phyloP scores from a whole-genome alignment of 495 filamentous ascomycete species.

The Annulohypoxylon stygium region DNA sequence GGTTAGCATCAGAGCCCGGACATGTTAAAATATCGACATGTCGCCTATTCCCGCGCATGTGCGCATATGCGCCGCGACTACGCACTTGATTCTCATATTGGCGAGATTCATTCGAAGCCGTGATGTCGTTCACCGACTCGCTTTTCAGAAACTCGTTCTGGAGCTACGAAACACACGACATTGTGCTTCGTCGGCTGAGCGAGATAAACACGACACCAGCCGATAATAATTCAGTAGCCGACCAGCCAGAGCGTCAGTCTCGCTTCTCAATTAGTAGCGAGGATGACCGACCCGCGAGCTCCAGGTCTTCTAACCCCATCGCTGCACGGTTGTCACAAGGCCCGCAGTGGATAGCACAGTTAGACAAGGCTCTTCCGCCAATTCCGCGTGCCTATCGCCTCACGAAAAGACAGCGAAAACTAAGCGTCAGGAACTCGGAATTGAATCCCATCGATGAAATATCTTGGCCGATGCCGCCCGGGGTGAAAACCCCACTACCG shows the following conservation, averaged over 20 bases:
- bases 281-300: constrained; percentile 26
- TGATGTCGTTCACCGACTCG: constrained; percentile 40
- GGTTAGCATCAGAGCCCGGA: not conserved
- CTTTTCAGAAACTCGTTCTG: constrained; percentile 41
- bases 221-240: not conserved
- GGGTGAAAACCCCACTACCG: constrained; percentile 11
- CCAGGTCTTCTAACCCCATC: constrained; percentile 18
- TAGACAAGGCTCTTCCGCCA: constrained; percentile 34
- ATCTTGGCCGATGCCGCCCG: constrained; percentile 41
- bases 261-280: constrained; percentile 46
- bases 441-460: constrained; percentile 35
- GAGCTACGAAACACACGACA: constrained; percentile 39
- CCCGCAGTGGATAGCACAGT: not conserved
- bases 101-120: not conserved
- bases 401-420: constrained; percentile 24
- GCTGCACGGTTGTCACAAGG: constrained; percentile 16
- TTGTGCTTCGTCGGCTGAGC: constrained; percentile 34
- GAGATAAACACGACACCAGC: constrained; percentile 18
- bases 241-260: constrained; percentile 23
- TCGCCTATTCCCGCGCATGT: constrained; percentile 7
- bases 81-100: not conserved
- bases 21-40: constrained; percentile 25
- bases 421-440: constrained; percentile 27
- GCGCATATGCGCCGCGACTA: not conserved
- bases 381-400: constrained; percentile 29